A percentile compares a stretch with the other conserved stretches of the same genome.
Evolutionary conservation across 2,329 filamentous ascomycete genomes (phyloP).

Genomic region (Podosphaera aphanis): DNA sequence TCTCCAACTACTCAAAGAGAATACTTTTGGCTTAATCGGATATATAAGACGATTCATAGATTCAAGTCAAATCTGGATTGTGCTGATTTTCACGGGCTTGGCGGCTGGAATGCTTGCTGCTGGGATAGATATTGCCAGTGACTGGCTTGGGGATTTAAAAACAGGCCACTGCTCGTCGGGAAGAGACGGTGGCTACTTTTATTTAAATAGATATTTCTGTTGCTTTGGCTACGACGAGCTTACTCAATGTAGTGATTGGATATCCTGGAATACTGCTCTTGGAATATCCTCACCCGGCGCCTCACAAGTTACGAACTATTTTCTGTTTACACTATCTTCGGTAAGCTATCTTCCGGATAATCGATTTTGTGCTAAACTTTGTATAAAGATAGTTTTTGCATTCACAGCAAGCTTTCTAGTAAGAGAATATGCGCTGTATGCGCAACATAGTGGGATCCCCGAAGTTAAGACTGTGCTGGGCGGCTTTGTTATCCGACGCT

Average conservation of each 20-base stretch:
- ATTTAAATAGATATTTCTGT: conserved; percentile 91
- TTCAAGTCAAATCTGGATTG: conserved; percentile 74
- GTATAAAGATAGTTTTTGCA: conserved; percentile 61
- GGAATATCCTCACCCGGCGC: conserved; percentile 41
- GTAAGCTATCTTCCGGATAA: conserved; percentile 25
- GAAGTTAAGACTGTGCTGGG: conserved; percentile 94
- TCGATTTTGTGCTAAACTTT: conserved; percentile 63
- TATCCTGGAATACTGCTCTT: conserved; percentile 57
- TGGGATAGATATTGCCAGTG: conserved; percentile 80
- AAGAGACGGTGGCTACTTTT: conserved; percentile 53
- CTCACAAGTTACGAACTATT: conserved; percentile 64
- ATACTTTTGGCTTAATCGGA: conserved; percentile 46
- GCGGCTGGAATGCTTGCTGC: conserved; percentile 86
- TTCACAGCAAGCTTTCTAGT: conserved; percentile 57
- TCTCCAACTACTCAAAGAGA: conserved; percentile 49
- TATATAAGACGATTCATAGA: conserved; percentile 54
- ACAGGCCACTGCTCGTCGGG: conserved; percentile 50
- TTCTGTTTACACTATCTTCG: conserved; percentile 67
- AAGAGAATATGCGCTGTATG: conserved; percentile 62
- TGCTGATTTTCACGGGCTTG: conserved; percentile 64
- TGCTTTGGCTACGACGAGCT: conserved; percentile 81
- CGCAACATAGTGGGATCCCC: conserved; percentile 85
- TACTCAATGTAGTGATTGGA: conserved; percentile 69
- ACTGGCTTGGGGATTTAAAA: conserved; percentile 93
- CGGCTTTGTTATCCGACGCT: conserved; percentile 74